Base-by-base conservation (phyloP, 768 basidiomycete genomes). In the Sporobolomyces phaffii region DNA sequence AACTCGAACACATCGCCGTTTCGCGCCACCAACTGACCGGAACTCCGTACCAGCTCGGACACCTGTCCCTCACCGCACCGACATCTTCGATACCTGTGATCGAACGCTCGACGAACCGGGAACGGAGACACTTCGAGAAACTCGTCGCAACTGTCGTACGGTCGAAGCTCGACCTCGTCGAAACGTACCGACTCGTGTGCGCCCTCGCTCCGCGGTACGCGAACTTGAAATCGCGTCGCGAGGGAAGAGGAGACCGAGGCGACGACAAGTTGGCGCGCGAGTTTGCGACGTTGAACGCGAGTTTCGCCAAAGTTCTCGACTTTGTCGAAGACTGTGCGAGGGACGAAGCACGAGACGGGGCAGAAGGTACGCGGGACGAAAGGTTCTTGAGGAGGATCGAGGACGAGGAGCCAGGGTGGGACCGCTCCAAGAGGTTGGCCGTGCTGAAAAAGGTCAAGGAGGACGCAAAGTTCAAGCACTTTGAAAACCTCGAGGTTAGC, bases 281-380 rank as follows among this genome's bases (percentile, higher is more conserved):
- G 17, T 43, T 8, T 22, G 3, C 38, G 14, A 56, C 54, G 24
- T 11, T 56, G 4, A 56, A 56, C 28, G 11, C 14, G 8, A 56
- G 38, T 31, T 56, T 53, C 22, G 66, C 66, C 0, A 17, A 38
- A 2, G 5, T 68, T 11, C 56, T 68, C 29, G 62, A 69, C 38
- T 64, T 60, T 29, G 59, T 60, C 51, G 68, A 69, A 33, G 58
- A 60, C 26, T 57, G 52, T 3, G 57, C 58, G 22, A 22, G 40
- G 45, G 58, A 61, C 9, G 68, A 69, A 33, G 20, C 14, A 28
- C 17, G 34, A 9, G 52, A n/a, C 14, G 15, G 3, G 5, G 38
- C 17, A 1, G 56, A 28, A 11, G 50, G 56, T 5, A 14, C 8
- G 26, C 15, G 15, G 9, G 49, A 59, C 4, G 1, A 3, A n/a